Conservation (phyloP, 371 early-diverging fungal species). For the Globomyces sp. region DNA sequence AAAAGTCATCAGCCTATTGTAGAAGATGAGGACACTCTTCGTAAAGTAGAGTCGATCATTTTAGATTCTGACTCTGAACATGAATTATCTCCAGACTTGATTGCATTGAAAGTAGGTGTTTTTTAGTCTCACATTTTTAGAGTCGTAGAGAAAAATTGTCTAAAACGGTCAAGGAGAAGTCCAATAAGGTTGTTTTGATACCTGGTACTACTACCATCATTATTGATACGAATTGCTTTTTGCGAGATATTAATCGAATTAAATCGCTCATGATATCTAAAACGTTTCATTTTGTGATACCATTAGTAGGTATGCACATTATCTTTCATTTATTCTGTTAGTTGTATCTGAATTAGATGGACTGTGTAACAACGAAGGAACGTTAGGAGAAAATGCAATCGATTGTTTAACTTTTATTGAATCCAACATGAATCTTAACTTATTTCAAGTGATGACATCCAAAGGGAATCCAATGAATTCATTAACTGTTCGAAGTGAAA, state of each 20-base stretch:
- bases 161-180: too few relatives aligned
- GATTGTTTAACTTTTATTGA: neutral
- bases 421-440: neutral
- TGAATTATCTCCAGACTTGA: too few relatives aligned
- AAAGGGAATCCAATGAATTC: neutral
- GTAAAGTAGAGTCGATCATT: too few relatives aligned
- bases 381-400: neutral
- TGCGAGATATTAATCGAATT: neutral
- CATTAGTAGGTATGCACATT: neutral
- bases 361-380: neutral
- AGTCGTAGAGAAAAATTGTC: too few relatives aligned
- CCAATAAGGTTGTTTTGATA: too few relatives aligned
- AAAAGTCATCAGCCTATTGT: too few relatives aligned
- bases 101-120: too few relatives aligned
- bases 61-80: too few relatives aligned
- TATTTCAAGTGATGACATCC: neutral
- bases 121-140: too few relatives aligned
- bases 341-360: neutral
- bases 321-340: too few relatives aligned
- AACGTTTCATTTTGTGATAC: neutral
- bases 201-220: too few relatives aligned
- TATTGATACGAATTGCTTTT: slow-evolving; percentile 5
- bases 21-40: too few relatives aligned
- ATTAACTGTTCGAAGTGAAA: neutral
- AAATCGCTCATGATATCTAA: neutral